These are phyloP conservation scores for Wickerhamiella brachini DNA, from an alignment of 805 yeast genomes.

Conservation along the genomic window DNA sequence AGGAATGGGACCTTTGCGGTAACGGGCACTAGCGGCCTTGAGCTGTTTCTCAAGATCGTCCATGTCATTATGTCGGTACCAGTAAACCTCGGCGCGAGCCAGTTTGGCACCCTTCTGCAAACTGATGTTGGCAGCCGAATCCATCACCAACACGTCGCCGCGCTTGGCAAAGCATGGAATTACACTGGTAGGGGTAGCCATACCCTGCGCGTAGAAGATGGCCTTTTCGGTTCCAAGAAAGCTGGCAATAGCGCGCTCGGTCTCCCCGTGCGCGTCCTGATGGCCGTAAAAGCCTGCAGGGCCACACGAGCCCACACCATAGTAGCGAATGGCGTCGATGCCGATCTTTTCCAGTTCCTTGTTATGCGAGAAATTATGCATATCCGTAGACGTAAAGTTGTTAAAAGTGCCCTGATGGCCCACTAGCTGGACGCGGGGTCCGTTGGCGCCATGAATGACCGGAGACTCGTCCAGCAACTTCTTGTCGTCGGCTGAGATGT, in stretches of 20 bases:
- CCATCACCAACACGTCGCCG: conserved; percentile 86
- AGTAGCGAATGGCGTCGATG: conserved; percentile 40
- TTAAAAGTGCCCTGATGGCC: conserved; percentile 29
- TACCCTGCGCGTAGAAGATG: conserved; percentile 87
- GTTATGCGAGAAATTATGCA: conserved; percentile 45
- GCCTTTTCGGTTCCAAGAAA: conserved; percentile 68
- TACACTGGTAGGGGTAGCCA: conserved; percentile 73
- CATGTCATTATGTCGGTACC: conserved; percentile 81
- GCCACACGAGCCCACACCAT: conserved; percentile 97
- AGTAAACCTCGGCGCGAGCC: conserved; percentile 67
- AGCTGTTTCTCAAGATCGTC: conserved; percentile 63
- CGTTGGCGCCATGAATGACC: conserved; percentile 41
- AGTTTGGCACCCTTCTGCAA: conserved; percentile 80
- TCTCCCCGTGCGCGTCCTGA: conserved; percentile 74
- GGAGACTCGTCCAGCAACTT: conserved; percentile 48
- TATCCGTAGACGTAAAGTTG: conserved; percentile 63
- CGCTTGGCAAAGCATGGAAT: conserved; percentile 89
- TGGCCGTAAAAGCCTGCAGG: conserved; percentile 97
- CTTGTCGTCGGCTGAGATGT: conserved; percentile 34
- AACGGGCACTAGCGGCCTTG: conserved; percentile 39
- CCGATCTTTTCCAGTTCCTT: conserved; percentile 39
- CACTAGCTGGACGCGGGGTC: conserved; percentile 24
- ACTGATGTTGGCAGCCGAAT: conserved; percentile 58
- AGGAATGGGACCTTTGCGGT: conserved; percentile 49
- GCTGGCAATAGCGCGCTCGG: conserved; percentile 60